A percentile compares a stretch with the other conserved stretches of the same genome.
phyloP scores from a whole-genome alignment of 768 basidiomycete species.

The Termitomyces sp. region DNA sequence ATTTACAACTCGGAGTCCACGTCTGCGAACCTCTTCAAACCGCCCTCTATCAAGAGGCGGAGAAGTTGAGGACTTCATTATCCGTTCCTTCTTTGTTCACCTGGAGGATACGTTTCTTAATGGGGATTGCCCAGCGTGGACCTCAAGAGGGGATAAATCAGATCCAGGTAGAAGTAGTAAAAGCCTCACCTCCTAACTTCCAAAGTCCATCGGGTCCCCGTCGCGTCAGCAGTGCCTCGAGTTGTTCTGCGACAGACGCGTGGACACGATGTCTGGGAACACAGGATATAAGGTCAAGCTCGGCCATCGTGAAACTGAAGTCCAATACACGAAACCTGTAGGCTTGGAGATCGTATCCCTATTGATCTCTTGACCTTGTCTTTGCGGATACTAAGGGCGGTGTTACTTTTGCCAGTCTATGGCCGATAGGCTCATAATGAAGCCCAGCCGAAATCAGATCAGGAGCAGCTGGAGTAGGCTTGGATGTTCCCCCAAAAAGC shows the following conservation, averaged over 20 bases:
- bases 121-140: conserved; percentile 84
- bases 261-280: conserved; percentile 74
- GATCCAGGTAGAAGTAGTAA: background rate
- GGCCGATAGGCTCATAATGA: conserved; percentile 56
- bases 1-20: conserved; percentile 74
- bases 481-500: conserved; percentile 47
- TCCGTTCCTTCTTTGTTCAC: conserved; percentile 65
- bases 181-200: conserved; percentile 45
- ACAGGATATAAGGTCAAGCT: conserved; percentile 15
- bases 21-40: conserved; percentile 35
- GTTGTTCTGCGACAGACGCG: conserved; percentile 86
- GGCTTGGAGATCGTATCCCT: conserved; percentile 89
- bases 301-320: conserved; percentile 15
- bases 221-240: conserved; percentile 77
- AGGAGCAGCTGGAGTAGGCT: conserved; percentile 22
- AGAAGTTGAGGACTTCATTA: conserved; percentile 71
- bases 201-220: conserved; percentile 89
- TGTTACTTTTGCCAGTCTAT: conserved; percentile 23
- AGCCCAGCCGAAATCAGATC: conserved; percentile 55
- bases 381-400: conserved; percentile 30
- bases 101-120: conserved; percentile 71
- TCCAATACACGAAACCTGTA: conserved; percentile 67
- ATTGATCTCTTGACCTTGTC: conserved; percentile 62
- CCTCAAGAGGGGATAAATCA: conserved; percentile 38
- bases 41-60: conserved; percentile 46